These are phyloP conservation scores for Fusarium musae DNA, from an alignment of 2,329 filamentous ascomycete species.

Conservation along the genomic window DNA sequence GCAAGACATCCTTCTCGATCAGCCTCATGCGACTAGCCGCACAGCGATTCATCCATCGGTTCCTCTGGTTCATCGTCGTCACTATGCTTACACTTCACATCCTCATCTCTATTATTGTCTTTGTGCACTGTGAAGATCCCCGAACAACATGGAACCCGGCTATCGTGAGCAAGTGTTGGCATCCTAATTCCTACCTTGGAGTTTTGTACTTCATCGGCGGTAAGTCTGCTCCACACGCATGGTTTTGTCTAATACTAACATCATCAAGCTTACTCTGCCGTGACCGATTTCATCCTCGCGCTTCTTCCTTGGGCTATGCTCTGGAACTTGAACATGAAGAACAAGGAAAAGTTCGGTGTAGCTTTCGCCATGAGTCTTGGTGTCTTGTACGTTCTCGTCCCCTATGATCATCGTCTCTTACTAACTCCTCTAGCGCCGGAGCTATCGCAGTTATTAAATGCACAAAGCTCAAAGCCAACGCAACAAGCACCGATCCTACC, in stretches of 20 bases:
- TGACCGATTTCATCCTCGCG: slow-evolving; percentile 30
- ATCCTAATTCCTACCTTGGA: slow-evolving; percentile 21
- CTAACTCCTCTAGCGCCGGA: slow-evolving; percentile 2
- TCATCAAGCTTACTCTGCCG: slow-evolving; percentile 19
- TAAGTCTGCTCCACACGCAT: accelerated
- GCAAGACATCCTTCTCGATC: slow-evolving; percentile 32
- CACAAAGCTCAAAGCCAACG: slow-evolving; percentile 31
- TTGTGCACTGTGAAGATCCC: slow-evolving; percentile 26
- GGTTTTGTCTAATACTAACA: accelerated
- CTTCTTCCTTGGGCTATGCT: slow-evolving; percentile 31
- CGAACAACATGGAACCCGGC: slow-evolving; percentile 30
- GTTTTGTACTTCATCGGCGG: slow-evolving; percentile 32
- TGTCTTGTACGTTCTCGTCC: slow-evolving; percentile 12
- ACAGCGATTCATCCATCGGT: slow-evolving; percentile 16
- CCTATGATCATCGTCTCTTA: no score
- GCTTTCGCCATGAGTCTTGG: slow-evolving; percentile 32
- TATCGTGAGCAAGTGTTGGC: slow-evolving; percentile 30
- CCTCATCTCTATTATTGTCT: slow-evolving; percentile 21
- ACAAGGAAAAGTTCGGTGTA: slow-evolving; percentile 33
- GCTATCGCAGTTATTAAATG: slow-evolving; percentile 32
- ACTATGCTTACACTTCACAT: slow-evolving; percentile 26
- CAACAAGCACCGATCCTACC: slow-evolving; percentile 25
- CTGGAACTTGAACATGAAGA: slow-evolving; percentile 37
- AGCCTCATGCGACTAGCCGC: slow-evolving; percentile 31
- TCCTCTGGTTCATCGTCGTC: slow-evolving; percentile 27